These are phyloP conservation scores for Gamarada debralockiae DNA, from an alignment of 495 filamentous ascomycete genomes.

Conservation along the genomic window DNA sequence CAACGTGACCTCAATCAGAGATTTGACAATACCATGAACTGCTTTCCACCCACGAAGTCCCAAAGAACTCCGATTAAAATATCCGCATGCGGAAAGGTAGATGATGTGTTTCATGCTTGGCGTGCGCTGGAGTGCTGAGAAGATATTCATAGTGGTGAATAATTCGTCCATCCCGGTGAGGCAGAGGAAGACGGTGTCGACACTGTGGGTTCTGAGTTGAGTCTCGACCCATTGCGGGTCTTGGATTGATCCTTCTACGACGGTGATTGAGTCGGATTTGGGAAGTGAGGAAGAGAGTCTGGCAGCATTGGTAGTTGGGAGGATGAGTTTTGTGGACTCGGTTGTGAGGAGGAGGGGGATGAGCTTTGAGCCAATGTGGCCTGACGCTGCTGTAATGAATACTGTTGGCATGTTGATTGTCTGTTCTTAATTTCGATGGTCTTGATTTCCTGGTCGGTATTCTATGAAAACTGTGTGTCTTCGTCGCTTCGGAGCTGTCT, in stretches of 20 bases:
- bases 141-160: background rate
- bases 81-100: background rate
- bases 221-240: background rate
- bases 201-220: background rate
- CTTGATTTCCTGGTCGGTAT: too few relatives aligned
- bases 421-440: too few relatives aligned
- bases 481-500: too few relatives aligned
- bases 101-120: background rate
- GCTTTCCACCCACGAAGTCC: background rate
- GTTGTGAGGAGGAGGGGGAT: too few relatives aligned
- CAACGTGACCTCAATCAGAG: background rate
- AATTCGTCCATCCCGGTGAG: background rate
- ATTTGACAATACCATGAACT: background rate
- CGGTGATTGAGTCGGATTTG: too few relatives aligned
- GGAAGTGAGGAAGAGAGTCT: too few relatives aligned
- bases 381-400: too few relatives aligned
- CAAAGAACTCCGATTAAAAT: background rate
- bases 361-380: too few relatives aligned
- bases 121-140: background rate
- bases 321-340: too few relatives aligned
- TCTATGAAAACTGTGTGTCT: too few relatives aligned
- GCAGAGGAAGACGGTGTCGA: slow-evolving; percentile 7
- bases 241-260: background rate
- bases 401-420: too few relatives aligned
- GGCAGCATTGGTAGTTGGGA: too few relatives aligned